Base-by-base conservation (phyloP, 208 protist genomes). In the Leptomonas pyrrhocoris region DNA sequence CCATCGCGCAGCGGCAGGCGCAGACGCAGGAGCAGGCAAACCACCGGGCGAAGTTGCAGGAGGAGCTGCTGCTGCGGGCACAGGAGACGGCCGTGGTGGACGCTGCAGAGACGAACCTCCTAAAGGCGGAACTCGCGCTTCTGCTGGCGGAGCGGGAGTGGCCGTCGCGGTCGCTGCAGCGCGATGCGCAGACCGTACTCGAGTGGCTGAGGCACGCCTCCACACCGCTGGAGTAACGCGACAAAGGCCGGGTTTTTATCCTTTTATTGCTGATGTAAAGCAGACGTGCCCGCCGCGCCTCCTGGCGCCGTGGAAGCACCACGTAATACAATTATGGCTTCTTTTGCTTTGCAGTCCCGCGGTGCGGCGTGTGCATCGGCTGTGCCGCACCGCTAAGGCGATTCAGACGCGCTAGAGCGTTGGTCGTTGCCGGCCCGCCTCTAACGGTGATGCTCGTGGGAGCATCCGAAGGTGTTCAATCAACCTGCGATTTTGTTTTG, bases 81-180 rank as follows among this genome's bases (percentile, higher is more conserved):
- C 67, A 81, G 27, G 49, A 77, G 23, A 16, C 36, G 7, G 61
- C 36, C 8, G 63, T 84, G 6, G 46, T 79, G 1, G 61, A 76
- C n/a, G 27, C 53, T 5, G 70, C 54, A 6, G 74, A 83, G 42
- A 27, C 31, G 43, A 80, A 86, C 51, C 42, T 68, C 2, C 59
- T 83, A 11, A 74, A 75, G 43, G 83, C 85, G 25, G 85, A 91
- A 64, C 36, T 89, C 43, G 53, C 83, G 28, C 61, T 91, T 61
- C 72, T 94, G 57, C 62, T 91, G 42, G 43, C 80, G 21, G 68
- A 83, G 42, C 49, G 67, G n/a, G 70, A 40, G 42, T 94, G 80
- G 80, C 78, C 88, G 12, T 54, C 72, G 18, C 53, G 57, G 0
- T 36, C 81, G 5, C 42, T 63, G 16, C 30, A 77, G 38, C 49